Percentiles rank a stretch among this genome's conserved stretches.
Evolutionary conservation across 345 rosid genomes (phyloP).

Genomic region (Theobroma cacao): DNA sequence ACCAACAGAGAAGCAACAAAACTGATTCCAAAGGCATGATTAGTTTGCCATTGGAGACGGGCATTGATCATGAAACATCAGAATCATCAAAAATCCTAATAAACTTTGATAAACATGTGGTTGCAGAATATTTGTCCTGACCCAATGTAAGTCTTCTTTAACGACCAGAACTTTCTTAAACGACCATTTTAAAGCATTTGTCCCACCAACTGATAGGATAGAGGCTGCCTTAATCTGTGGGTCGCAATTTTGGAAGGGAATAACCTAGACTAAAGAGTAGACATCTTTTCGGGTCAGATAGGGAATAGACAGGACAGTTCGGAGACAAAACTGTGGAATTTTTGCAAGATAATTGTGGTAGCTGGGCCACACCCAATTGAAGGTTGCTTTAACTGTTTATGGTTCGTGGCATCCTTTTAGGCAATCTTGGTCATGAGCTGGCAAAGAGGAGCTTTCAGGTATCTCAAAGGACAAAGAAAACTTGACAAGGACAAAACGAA

Average conservation of each 20-base stretch:
- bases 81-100: conserved; percentile 4
- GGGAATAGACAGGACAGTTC: conserved; percentile 11
- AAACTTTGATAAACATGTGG: conserved; percentile 17
- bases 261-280: background rate
- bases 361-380: conserved; percentile 15
- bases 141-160: conserved; percentile 5
- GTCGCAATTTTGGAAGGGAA: conserved; percentile 14
- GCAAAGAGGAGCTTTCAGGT: background rate
- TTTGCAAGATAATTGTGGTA: conserved; percentile 14
- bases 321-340: background rate
- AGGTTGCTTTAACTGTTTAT: background rate
- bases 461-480: background rate
- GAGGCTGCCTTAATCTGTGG: conserved; percentile 20
- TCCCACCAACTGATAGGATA: conserved; percentile 23
- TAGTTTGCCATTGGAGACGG: background rate
- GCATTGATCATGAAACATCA: conserved; percentile 5
- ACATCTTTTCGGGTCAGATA: background rate
- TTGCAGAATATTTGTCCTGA: conserved; percentile 28
- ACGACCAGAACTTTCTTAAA: conserved; percentile 23
- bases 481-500: background rate
- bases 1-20: background rate
- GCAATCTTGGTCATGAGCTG: background rate
- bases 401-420: conserved; percentile 9
- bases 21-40: background rate
- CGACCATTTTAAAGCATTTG: conserved; percentile 19